These are phyloP conservation scores for Plasmodium sp. DNA, from an alignment of 169 alveolate species.

Conservation along the genomic window DNA sequence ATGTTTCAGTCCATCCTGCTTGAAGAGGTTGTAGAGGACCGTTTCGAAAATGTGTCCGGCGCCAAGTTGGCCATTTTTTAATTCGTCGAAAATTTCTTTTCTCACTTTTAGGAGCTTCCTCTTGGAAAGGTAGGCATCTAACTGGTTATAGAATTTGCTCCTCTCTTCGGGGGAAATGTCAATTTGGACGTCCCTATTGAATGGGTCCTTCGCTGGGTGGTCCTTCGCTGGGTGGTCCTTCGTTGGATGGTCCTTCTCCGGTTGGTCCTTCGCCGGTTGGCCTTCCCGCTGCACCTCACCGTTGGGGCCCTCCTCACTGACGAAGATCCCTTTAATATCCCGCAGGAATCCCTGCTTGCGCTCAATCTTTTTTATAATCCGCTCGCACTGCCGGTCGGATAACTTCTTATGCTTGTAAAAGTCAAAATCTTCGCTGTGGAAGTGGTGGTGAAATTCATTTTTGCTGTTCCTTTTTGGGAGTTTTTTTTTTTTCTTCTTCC, in stretches of 20 bases:
- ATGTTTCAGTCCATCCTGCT: constrained; percentile 2
- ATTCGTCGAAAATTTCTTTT: constrained; percentile 14
- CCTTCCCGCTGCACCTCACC: not conserved
- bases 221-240: not conserved
- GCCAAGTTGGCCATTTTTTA: not conserved
- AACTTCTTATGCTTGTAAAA: constrained; percentile 34
- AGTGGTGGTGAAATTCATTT: constrained; percentile 36
- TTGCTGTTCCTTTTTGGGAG: not conserved
- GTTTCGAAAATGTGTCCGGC: constrained; percentile 5
- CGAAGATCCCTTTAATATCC: constrained; percentile 17
- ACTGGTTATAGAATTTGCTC: constrained; percentile 21
- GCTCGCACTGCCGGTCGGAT: constrained; percentile 42
- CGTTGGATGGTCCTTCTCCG: not conserved
- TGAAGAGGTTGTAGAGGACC: constrained; percentile 27
- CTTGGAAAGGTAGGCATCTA: constrained; percentile 32
- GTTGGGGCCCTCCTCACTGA: not conserved
- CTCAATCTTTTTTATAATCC: constrained; percentile 31
- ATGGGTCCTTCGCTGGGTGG: not conserved
- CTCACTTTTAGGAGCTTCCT: constrained; percentile 42
- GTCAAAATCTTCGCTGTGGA: constrained; percentile 28
- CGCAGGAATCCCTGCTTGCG: constrained; percentile 29
- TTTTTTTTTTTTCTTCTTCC: not conserved
- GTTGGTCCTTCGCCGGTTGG: not conserved
- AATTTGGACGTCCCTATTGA: not conserved
- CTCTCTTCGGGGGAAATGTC: constrained; percentile 21